Evolutionary conservation across 164 flowering plant genomes (phyloP).

Genomic region (Buxus sempervirens): DNA sequence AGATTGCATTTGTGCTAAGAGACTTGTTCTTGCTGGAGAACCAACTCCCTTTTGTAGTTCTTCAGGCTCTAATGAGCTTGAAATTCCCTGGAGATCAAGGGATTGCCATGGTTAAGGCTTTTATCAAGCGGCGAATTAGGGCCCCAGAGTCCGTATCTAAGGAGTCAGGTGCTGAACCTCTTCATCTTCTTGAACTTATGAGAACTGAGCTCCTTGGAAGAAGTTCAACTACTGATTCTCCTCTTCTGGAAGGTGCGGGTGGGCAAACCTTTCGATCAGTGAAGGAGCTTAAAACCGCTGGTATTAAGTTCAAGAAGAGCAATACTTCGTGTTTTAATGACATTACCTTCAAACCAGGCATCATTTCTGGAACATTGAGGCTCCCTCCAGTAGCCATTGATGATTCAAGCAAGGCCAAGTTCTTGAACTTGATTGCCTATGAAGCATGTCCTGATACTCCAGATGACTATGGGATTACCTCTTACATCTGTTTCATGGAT

Average conservation of each 20-base stretch:
- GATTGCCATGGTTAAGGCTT: neutral
- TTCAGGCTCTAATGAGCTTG: neutral
- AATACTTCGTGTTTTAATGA: neutral
- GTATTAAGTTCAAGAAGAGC: constrained; percentile 5
- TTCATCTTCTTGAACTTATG: too few species aligned
- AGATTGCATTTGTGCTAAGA: neutral
- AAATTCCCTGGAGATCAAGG: neutral
- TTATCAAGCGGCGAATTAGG: neutral
- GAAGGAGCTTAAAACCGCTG: constrained; percentile 5
- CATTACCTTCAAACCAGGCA: neutral
- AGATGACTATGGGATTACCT: constrained; percentile 1
- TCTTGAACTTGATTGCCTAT: constrained; percentile 9
- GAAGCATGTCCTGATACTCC: neutral
- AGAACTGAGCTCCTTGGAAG: too few species aligned
- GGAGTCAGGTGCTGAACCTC: neutral
- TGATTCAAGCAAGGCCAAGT: neutral
- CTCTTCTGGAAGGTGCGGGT: too few species aligned
- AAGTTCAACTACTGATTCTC: too few species aligned
- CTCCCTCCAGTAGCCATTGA: constrained; percentile 7
- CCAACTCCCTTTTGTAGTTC: constrained; percentile 9
- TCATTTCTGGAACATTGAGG: neutral
- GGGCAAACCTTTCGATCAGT: neutral
- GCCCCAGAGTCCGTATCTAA: neutral
- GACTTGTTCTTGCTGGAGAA: constrained; percentile 17
- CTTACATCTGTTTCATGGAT: constrained; percentile 20